Evolutionary conservation across 176 grass and related monocot genomes (phyloP), one percentile per base, ranked within the genome.

Genomic region (Avena eriantha): DNA sequence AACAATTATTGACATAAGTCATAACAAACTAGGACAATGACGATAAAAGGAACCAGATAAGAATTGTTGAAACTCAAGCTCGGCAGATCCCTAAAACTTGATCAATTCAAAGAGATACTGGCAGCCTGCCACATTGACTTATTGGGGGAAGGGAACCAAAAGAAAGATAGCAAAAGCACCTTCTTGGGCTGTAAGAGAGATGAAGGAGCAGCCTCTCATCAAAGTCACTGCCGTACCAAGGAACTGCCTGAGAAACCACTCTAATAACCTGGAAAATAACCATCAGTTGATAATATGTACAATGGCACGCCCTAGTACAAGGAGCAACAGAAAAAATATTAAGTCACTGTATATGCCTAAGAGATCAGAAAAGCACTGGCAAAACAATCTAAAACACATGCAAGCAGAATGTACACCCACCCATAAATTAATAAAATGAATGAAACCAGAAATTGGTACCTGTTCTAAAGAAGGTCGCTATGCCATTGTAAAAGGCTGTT

Each of bases 131-230:
- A 6, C 39, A 48, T 43, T 13, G 51, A 60, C 69, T 69, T 69
- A 74, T 48, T 56, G 63, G 22, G 31, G 21, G 69, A 48, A 24
- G 54, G 36, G 14, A 11, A 49, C 15, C 15, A 82, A 69, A 82
- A 51, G 78, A 61, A 58, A 63, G 53, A 77, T 31, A 76, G 29
- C 31, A 82, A 78, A 79, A 90, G 2, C 77, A 98, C 96, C 93
- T 98, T 85, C 90, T 89, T 80, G 96, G 96, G 89, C 92, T 89
- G 84, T 98, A 94, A 80, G 93, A 98, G 68, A 98, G 80, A 76
- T 98, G 93, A 85, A 98, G 76, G 76, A 96, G 92, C 73, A 98
- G 69, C 87, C 90, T 90, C 88, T 96, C 88, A 47, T 81, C 82
- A 82, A 92, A 88, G 71, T 73, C 80, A 84, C 64, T 91, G 69